phyloP scores from a whole-genome alignment of 139 green algal genomes.

The Coelastrella sp. region DNA sequence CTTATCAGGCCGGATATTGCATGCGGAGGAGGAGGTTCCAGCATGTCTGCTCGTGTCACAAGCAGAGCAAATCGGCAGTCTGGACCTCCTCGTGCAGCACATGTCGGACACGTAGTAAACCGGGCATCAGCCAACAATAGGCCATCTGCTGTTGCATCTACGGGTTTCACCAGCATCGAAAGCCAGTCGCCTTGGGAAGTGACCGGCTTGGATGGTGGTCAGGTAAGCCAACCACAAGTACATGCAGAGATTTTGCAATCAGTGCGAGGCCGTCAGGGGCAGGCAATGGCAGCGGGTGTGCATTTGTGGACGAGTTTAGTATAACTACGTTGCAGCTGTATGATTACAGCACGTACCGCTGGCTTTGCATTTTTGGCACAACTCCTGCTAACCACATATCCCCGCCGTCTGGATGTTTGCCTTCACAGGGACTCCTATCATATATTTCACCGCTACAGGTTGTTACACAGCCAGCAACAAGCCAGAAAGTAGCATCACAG shows the following conservation, averaged over 20 bases:
- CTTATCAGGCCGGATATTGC: conserved; percentile 1
- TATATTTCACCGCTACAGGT: neutral
- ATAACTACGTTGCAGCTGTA: no score
- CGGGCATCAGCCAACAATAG: neutral
- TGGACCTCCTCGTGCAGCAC: neutral
- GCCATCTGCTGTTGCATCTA: neutral
- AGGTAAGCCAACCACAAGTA: conserved; percentile 6
- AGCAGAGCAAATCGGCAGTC: conserved; percentile 4
- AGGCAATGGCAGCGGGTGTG: neutral
- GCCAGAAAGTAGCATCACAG: conserved; percentile 1
- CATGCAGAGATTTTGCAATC: conserved; percentile 3
- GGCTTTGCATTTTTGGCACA: no score
- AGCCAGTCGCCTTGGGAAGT: neutral
- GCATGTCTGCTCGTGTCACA: neutral
- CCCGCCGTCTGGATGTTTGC: neutral
- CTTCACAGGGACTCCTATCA: neutral
- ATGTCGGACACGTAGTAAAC: neutral
- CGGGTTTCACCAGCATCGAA: neutral
- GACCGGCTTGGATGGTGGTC: neutral
- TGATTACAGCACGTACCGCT: no score
- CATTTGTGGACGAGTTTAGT: neutral
- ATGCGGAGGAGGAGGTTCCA: neutral
- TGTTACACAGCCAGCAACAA: conserved; percentile 2
- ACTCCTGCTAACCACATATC: neutral
- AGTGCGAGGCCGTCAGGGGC: neutral